Evolutionary conservation across 345 rosid species (phyloP), one percentile per base, ranked within the genome.

Genomic region (Alliaria petiolata): DNA sequence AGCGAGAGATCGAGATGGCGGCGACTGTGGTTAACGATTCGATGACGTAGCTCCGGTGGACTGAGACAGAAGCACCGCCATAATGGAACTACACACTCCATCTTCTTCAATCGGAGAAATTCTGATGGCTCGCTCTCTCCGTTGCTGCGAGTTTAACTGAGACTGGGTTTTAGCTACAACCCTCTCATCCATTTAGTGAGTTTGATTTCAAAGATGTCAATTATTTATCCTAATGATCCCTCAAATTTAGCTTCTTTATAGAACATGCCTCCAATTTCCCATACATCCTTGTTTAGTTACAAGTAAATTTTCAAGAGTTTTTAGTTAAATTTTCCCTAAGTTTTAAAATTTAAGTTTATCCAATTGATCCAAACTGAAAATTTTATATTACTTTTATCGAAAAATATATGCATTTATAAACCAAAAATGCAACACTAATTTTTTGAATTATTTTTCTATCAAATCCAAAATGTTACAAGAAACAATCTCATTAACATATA

Each of bases 41-140:
- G 51, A 70, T 62, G 75, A 38, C 65, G 70, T 17, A 26, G 0
- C 59, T 53, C 75, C 75, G 75, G 74, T 28, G 70, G 34, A 50
- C 50, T 60, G 68, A 67, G 78, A 60, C 31, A 75, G 56, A 75
- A 75, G 78, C 78, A 30, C 35, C 78, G 73, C 67, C 69, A 68
- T 17, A 73, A 30, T 25, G 78, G 73, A 59, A 67, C 78, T 33
- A 75, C 62, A 60, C 68, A 75, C 22, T 75, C 78, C 78, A 75
- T 74, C 67, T 59, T 57, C 62, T 57, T 73, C 60, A 28, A 8
- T 38, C 52, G 44, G 72, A 19, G 7, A 47, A 38, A 58, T 33
- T 50, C 33, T 22, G 11, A 8, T 50, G 45, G n/a, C n/a, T n/a
- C n/a, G 34, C 34, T 55, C n/a, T 25, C n/a, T 25, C 11, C 16